phyloP scores from a whole-genome alignment of 2,329 filamentous ascomycete genomes.

The Aaosphaeria arxii region DNA sequence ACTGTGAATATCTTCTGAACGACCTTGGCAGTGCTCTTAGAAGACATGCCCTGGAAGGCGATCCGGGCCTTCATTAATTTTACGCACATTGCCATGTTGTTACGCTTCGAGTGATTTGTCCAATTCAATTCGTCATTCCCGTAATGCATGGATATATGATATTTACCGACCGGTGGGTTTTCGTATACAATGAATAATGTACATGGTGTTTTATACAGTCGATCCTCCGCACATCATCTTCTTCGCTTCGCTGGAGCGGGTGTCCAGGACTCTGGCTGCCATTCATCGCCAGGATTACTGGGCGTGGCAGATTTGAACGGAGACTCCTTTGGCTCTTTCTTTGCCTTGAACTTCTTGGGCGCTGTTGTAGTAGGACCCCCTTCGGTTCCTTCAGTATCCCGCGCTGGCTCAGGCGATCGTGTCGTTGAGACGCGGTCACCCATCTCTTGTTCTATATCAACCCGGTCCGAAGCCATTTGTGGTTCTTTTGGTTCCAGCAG shows the following conservation, averaged over 20 bases:
- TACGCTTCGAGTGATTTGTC: no score
- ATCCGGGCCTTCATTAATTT: no score
- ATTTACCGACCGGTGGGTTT: no score
- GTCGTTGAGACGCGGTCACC: slow-evolving; percentile 15
- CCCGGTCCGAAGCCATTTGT: slow-evolving; percentile 35
- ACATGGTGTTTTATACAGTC: no score
- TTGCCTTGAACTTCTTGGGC: slow-evolving; percentile 19
- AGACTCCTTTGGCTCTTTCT: slow-evolving; percentile 30
- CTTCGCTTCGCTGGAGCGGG: slow-evolving; percentile 36
- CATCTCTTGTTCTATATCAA: slow-evolving; percentile 31
- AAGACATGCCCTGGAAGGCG: no score
- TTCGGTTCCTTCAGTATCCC: slow-evolving; percentile 22
- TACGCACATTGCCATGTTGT: no score
- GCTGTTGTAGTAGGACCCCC: slow-evolving; percentile 6
- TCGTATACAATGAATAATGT: no score
- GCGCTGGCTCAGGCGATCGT: slow-evolving; percentile 7
- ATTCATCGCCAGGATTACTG: slow-evolving; percentile 43
- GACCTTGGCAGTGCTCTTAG: no score
- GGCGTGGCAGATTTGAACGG: slow-evolving; percentile 41
- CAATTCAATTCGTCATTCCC: no score
- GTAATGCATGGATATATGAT: no score
- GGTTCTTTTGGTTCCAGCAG: slow-evolving; percentile 44
- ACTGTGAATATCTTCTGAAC: no score
- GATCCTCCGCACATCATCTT: background rate
- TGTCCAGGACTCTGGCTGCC: slow-evolving; percentile 47